Base-by-base conservation (phyloP, 352 stramenopile genomes). In the Saprolegnia parasitica region DNA sequence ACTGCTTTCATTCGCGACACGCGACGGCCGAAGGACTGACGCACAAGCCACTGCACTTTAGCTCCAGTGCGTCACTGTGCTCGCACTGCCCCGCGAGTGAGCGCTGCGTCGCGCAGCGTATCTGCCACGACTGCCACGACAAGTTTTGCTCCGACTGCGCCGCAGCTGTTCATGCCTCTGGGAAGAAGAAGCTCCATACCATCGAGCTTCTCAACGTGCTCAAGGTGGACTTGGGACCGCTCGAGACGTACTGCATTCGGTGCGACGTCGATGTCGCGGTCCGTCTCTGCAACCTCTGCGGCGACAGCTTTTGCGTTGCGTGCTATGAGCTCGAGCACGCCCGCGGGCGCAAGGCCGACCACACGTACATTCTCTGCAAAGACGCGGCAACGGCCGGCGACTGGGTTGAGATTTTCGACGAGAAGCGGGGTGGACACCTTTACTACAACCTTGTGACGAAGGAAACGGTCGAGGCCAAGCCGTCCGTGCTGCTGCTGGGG, bases 371-470 rank as follows among this genome's bases (percentile, higher is more conserved):
- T 4, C 39, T 80, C 9, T 91, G 83, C 76, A 66, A 74, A 8
- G 73, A 76, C 4, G 86, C 87, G 24, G 75, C 76, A 9, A 75
- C 80, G 24, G 68, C 79, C 4, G 83, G 78, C 18, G 84, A 92
- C 65, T 92, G 84, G 84, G 77, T 92, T 71, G 83, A 90, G 66
- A 86, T 92, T 61, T 76, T 73, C 29, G 81, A 90, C 64, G 77
- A 80, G 0, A 86, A 77, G 52, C 68, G 62, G 5, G 64, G 74
- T n/a, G 55, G 73, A 15, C 78, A 68, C 21, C 67, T 91, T 23
- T 92, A 77, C 60, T 92, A 85, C 75, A 92, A 92, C 56, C 79
- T 92, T 49, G 78, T 90, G 64, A 91, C 82, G 10, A 91, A 94
- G 63, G 84, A 90, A 47, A 89, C 81, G 6, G 87, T 79, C 1